These are phyloP conservation scores for Tricharina praecox DNA, from an alignment of 495 filamentous ascomycete genomes.

Conservation along the genomic window DNA sequence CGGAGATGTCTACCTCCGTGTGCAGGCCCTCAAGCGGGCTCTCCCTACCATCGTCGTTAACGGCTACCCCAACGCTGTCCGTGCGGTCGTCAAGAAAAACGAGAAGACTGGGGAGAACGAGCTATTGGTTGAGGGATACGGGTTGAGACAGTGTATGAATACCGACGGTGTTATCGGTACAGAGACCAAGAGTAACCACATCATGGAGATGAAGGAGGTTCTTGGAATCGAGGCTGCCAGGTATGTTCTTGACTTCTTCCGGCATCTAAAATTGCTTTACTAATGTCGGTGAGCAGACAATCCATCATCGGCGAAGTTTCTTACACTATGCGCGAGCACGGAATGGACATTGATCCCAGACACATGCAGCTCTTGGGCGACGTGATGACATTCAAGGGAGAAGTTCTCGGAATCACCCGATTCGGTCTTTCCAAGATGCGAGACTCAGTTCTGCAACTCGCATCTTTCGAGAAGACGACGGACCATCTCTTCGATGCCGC, in stretches of 20 bases:
- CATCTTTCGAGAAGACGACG: constrained; percentile 95
- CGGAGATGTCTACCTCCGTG: constrained; percentile 59
- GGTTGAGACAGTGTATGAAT: constrained; percentile 72
- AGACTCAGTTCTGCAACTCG: constrained; percentile 82
- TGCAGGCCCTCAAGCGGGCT: constrained; percentile 67
- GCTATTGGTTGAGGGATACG: constrained; percentile 88
- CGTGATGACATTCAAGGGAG: constrained; percentile 97
- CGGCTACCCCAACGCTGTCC: constrained; percentile 67
- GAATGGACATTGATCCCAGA: constrained; percentile 89
- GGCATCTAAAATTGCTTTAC: neutral
- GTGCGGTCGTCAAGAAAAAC: constrained; percentile 68
- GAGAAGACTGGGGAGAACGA: constrained; percentile 43
- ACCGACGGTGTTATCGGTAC: constrained; percentile 72
- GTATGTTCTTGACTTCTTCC: constrained; percentile 8
- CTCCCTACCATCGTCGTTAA: constrained; percentile 65
- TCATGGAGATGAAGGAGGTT: constrained; percentile 84
- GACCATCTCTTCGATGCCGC: constrained; percentile 96
- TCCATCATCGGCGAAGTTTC: constrained; percentile 27
- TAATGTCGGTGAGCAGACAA: constrained; percentile 8
- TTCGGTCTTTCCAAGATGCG: constrained; percentile 96
- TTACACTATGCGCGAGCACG: constrained; percentile 25
- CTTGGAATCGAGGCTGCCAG: constrained; percentile 85
- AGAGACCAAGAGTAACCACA: constrained; percentile 57
- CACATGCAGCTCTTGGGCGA: constrained; percentile 99
- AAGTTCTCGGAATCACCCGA: constrained; percentile 91